Percentiles rank a stretch among this genome's conserved stretches.
These are phyloP conservation scores for Chrysanthemum makinoi DNA, from an alignment of 129 eudicot genomes.

Conservation along the genomic window DNA sequence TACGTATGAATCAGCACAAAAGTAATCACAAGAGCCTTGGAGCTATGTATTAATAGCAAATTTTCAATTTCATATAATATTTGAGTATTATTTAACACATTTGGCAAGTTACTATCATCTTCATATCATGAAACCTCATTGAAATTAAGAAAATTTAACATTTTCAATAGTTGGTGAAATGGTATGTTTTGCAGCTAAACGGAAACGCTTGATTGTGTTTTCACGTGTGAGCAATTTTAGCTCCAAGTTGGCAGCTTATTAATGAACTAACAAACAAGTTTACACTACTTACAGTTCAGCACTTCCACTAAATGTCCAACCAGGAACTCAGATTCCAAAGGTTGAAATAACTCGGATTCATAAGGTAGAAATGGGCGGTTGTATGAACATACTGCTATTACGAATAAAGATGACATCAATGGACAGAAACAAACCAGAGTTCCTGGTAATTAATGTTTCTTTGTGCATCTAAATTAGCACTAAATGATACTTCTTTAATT, in stretches of 20 bases:
- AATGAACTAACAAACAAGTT: conserved; percentile 9
- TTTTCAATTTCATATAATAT: not conserved
- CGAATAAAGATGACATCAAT: conserved; percentile 27
- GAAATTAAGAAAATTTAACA: not conserved
- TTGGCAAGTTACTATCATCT: conserved; percentile 13
- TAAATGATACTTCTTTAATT: not conserved
- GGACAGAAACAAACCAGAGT: conserved; percentile 39
- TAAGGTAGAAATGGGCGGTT: no score
- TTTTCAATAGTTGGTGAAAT: no score
- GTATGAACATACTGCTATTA: conserved; percentile 28
- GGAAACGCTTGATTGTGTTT: no score
- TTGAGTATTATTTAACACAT: not conserved
- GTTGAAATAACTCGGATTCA: conserved; percentile 41
- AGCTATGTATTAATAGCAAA: not conserved
- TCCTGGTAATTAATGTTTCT: conserved; percentile 36
- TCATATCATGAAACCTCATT: no score
- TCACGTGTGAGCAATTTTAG: not conserved
- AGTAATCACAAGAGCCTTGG: not conserved
- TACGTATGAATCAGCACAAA: no score
- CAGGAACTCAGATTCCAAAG: conserved; percentile 42
- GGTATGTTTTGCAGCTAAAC: no score
- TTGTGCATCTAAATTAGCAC: conserved; percentile 8
- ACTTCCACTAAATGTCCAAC: conserved; percentile 36
- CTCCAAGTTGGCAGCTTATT: conserved; percentile 2
- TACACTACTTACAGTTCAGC: conserved; percentile 27